phyloP scores from a whole-genome alignment of 2,329 filamentous ascomycete species.

The Arthroderma sp. region DNA sequence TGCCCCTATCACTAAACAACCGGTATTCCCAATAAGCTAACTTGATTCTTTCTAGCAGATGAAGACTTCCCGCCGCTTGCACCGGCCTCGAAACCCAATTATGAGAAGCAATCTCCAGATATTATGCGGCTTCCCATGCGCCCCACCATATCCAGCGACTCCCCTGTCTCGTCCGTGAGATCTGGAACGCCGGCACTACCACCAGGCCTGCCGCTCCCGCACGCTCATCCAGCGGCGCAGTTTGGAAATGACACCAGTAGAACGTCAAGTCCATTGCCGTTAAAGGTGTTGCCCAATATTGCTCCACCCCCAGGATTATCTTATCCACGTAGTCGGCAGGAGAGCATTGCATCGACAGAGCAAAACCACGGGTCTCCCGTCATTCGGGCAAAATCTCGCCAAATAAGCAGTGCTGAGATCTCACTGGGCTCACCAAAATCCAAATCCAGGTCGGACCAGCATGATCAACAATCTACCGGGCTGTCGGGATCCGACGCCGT shows the following conservation, averaged over 20 bases:
- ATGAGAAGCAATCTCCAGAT: constrained; percentile 17
- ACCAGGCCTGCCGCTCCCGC: constrained; percentile 30
- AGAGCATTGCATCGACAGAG: constrained; percentile 13
- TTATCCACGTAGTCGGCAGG: constrained; percentile 17
- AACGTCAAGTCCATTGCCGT: constrained; percentile 7
- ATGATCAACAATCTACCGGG: background rate
- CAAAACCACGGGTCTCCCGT: constrained; percentile 11
- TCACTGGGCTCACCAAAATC: constrained; percentile 31
- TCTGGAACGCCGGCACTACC: constrained; percentile 28
- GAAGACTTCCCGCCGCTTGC: constrained; percentile 36
- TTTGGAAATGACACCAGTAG: constrained; percentile 20
- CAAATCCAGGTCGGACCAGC: constrained; percentile 12
- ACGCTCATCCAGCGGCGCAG: constrained; percentile 25
- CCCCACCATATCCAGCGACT: constrained; percentile 21
- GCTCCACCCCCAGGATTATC: constrained; percentile 17
- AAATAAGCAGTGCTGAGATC: constrained; percentile 24
- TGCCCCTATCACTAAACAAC: too few relatives aligned
- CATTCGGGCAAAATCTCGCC: constrained; percentile 13
- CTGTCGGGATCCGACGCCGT: background rate
- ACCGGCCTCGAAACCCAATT: constrained; percentile 21
- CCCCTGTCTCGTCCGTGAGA: constrained; percentile 14
- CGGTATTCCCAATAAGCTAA: constrained; percentile 15
- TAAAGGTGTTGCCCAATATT: constrained; percentile 4
- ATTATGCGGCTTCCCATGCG: constrained; percentile 24
- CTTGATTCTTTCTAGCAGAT: constrained; percentile 19